phyloP scores from a whole-genome alignment of 2,329 filamentous ascomycete species.

The Sordariomycetes sp. region DNA sequence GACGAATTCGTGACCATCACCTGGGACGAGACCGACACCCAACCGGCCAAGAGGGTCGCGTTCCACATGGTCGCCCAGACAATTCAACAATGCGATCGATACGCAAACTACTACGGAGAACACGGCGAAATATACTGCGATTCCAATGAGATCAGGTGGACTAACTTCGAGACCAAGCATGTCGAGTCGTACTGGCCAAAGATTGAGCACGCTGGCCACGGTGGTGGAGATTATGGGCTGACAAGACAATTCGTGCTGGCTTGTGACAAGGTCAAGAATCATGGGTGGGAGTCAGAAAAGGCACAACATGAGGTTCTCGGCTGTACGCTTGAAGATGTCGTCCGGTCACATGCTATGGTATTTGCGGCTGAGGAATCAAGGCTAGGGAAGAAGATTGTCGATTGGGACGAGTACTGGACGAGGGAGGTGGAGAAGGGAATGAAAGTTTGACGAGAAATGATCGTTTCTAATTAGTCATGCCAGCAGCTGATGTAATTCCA shows the following conservation, averaged over 20 bases:
- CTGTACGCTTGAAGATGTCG: conserved; percentile 75
- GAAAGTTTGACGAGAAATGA: neutral
- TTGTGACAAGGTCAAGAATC: conserved; percentile 68
- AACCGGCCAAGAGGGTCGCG: conserved; percentile 66
- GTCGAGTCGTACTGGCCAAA: conserved; percentile 18
- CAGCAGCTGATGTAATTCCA: too few relatives aligned
- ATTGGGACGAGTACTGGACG: conserved; percentile 72
- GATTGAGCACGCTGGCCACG: conserved; percentile 27
- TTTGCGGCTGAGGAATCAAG: conserved; percentile 91
- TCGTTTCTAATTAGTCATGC: too few relatives aligned
- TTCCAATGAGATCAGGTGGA: conserved; percentile 64
- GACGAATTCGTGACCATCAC: conserved; percentile 83
- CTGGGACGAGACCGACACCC: conserved; percentile 49
- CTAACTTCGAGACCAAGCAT: conserved; percentile 40
- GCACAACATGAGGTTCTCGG: conserved; percentile 73
- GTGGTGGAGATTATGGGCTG: conserved; percentile 43
- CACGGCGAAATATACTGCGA: conserved; percentile 82
- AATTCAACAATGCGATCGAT: conserved; percentile 75
- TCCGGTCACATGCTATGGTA: conserved; percentile 86
- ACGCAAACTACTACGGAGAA: conserved; percentile 79
- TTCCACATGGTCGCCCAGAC: conserved; percentile 95
- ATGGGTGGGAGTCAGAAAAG: conserved; percentile 52
- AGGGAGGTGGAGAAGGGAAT: conserved; percentile 16
- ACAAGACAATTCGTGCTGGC: conserved; percentile 76
- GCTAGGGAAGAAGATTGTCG: conserved; percentile 56